Evolutionary conservation across 2,329 filamentous ascomycete genomes (phyloP), one percentile per base, ranked within the genome.

Genomic region (Diaporthe helianthi): DNA sequence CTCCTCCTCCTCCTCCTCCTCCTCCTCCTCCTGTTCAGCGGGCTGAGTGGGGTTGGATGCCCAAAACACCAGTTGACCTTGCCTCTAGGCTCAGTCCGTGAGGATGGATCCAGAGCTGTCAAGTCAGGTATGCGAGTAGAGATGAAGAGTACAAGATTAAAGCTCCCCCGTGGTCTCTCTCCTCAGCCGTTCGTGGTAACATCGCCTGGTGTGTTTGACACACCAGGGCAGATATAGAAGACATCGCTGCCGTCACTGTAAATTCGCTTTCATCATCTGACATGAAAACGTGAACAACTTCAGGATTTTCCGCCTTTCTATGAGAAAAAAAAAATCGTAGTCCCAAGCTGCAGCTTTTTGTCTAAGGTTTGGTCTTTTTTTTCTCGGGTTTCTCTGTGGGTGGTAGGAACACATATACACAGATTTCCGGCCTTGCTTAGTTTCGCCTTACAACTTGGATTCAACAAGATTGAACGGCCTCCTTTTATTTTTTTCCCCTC

Each of bases 361-460:
- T 68, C 69, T 70, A 64, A 61, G 17, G n/a, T 36, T 61, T 55
- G 44, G 36, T 36, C 58, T 36, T 55, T 65, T 29, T 55, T 65
- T 63, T n/a, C n/a, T n/a, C n/a, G n/a, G n/a, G 19, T 46, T 52
- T 10, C 47, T 29, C 33, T 29, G 26, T 63, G 66, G 66, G 66
- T 71, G 13, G 44, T 68, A 68, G 61, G 13, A 38, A 38, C 68
- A 71, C 68, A 71, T 53, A 71, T 71, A 54, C 69, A 71, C 69
- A 71, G 61, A 66, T 55, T 44, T 47, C 41, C 60, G 65, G 41
- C 52, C 65, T 49, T 41, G 52, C 65, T 67, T 19, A 36, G 63
- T 47, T 19, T 47, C 17, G 51, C 63, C 52, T 54, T 19, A 38
- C 63, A 49, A 29, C n/a, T 38, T 67, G 53, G 52, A 29, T 51